These are phyloP conservation scores for Wilhelminamyces savonicus DNA, from an alignment of 805 yeast species.

Conservation along the genomic window DNA sequence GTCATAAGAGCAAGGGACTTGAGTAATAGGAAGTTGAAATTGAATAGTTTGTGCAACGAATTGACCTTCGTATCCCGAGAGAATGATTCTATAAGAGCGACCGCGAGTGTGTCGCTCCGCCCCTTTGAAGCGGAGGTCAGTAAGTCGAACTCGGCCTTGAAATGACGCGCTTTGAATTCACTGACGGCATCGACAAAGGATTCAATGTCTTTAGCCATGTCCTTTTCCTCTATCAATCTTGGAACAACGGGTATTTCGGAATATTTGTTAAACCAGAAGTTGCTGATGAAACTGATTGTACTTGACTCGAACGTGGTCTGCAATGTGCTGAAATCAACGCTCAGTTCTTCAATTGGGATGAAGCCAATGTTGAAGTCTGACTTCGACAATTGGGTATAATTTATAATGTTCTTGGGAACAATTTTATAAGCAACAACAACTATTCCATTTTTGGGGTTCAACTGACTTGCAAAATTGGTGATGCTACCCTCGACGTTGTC, in stretches of 20 bases:
- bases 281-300: conserved; percentile 17
- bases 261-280: conserved; percentile 15
- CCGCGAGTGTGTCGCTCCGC: too few species aligned
- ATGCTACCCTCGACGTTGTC: conserved; percentile 21
- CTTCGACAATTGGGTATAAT: conserved; percentile 20
- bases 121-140: too few species aligned
- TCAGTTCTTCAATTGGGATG: conserved; percentile 8
- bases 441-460: conserved; percentile 11
- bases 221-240: conserved; percentile 2
- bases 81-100: too few species aligned
- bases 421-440: conserved; percentile 17
- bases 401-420: conserved; percentile 19
- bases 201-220: conserved; percentile 3
- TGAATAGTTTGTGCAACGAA: conserved; percentile 14
- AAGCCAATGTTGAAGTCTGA: conserved; percentile 20
- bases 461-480: conserved; percentile 17
- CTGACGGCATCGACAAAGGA: conserved; percentile 10
- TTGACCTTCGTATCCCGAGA: conserved; percentile 8
- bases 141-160: too few species aligned
- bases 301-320: too few species aligned
- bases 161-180: conserved; percentile 8
- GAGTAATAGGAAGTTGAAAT: conserved; percentile 15
- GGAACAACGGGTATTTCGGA: conserved; percentile 15
- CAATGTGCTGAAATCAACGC: background rate
- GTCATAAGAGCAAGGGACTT: too few species aligned